Conservation (phyloP, 164 flowering plant genomes). For the Chloranthus sessilifolius region DNA sequence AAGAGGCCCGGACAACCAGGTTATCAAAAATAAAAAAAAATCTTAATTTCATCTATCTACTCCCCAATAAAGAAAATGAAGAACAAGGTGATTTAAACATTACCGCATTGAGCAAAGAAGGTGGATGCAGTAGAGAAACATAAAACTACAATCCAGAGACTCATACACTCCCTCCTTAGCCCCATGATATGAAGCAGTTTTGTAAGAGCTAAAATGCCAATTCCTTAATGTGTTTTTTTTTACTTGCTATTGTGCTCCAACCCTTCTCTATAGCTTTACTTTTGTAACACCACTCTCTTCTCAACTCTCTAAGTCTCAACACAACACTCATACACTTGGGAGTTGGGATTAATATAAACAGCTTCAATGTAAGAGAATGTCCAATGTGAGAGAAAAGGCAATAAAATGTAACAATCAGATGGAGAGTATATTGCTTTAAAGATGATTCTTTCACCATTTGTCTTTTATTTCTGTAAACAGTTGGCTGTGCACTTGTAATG, state of each 20-base stretch:
- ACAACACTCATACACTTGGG: slow-evolving; percentile 2
- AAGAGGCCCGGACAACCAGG: no score
- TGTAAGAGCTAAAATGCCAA: not conserved
- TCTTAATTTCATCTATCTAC: no score
- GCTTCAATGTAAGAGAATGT: not conserved
- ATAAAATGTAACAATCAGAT: slow-evolving; percentile 10
- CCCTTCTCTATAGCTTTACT: no score
- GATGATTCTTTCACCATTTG: slow-evolving; percentile 32
- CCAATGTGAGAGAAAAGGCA: slow-evolving; percentile 3
- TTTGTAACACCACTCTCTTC: not conserved
- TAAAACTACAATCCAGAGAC: slow-evolving; percentile 16
- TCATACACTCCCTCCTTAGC: slow-evolving; percentile 9
- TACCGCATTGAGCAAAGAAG: slow-evolving; percentile 39
- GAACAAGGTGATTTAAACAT: slow-evolving; percentile 1
- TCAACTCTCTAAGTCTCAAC: not conserved
- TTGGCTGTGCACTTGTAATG: not conserved
- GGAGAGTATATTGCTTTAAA: slow-evolving; percentile 12
- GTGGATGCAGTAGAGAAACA: slow-evolving; percentile 22
- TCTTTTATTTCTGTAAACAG: slow-evolving; percentile 13
- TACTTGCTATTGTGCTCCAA: no score
- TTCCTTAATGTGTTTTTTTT: no score
- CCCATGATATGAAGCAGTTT: slow-evolving; percentile 17
- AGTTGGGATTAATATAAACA: slow-evolving; percentile 5
- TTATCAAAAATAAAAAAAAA: no score
- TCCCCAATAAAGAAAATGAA: not conserved